These are phyloP conservation scores for Oenanthe sinensis DNA, from an alignment of 129 eudicot species.

Conservation along the genomic window DNA sequence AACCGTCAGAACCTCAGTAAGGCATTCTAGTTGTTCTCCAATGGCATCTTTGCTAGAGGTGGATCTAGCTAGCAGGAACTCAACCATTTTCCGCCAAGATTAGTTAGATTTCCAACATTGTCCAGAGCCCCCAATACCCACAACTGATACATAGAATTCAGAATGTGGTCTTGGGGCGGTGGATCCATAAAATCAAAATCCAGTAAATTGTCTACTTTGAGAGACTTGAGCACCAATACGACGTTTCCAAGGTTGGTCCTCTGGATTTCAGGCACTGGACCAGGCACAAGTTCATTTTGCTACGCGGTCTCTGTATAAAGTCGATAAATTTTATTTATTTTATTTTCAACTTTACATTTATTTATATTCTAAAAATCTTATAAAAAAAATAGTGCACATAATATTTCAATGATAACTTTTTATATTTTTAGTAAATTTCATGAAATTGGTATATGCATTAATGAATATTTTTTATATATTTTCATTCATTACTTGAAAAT, in stretches of 20 bases:
- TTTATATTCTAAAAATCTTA: too few species aligned
- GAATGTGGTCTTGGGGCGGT: slow-evolving; percentile 65
- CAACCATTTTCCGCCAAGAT: slow-evolving; percentile 70
- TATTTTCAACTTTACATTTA: too few species aligned
- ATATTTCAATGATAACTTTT: too few species aligned
- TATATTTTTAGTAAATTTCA: too few species aligned
- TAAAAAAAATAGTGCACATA: too few species aligned
- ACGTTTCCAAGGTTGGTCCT: slow-evolving; percentile 64
- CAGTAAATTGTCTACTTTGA: slow-evolving; percentile 48
- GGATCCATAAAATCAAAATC: slow-evolving; percentile 79
- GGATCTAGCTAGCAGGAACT: slow-evolving; percentile 62
- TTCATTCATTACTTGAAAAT: too few species aligned
- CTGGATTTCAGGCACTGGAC: slow-evolving; percentile 63
- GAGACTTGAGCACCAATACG: slow-evolving; percentile 52
- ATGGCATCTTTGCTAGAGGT: slow-evolving; percentile 58
- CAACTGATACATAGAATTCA: slow-evolving; percentile 63
- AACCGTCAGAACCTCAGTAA: slow-evolving; percentile 46
- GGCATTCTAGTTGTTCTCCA: slow-evolving; percentile 43
- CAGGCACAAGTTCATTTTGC: slow-evolving; percentile 54
- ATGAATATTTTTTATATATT: too few species aligned
- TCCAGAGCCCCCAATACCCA: slow-evolving; percentile 70
- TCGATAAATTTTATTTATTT: too few species aligned
- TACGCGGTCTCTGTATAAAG: slow-evolving; percentile 63
- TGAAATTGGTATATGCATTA: too few species aligned
- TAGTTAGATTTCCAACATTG: slow-evolving; percentile 42